Conservation (phyloP, 2,329 filamentous ascomycete species). For the Beauveria asiatica region DNA sequence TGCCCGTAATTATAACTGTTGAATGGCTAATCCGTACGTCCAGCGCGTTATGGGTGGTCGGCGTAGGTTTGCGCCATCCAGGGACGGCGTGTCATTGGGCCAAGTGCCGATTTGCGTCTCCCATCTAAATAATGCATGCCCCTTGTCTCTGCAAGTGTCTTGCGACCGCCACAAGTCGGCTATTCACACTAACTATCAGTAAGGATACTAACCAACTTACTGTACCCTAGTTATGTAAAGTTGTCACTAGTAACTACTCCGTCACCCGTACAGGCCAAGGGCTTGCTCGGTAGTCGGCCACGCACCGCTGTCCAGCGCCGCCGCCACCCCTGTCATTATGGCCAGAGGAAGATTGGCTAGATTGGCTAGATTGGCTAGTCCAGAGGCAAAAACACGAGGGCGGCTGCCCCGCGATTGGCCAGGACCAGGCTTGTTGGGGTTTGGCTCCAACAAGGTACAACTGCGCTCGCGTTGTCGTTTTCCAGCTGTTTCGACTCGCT, state of each 20-base stretch:
- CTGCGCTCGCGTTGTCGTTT: background rate
- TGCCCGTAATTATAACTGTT: too few species aligned
- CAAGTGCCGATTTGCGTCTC: background rate
- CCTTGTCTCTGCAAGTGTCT: background rate
- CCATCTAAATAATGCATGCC: background rate
- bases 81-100: background rate
- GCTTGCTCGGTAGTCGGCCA: background rate
- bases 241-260: too few species aligned
- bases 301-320: background rate
- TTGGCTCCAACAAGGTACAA: background rate
- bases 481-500: background rate
- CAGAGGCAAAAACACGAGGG: background rate
- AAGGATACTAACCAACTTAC: too few species aligned
- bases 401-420: constrained; percentile 1
- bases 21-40: too few species aligned
- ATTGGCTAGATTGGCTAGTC: background rate
- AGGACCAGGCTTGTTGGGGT: background rate
- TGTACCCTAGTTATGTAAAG: too few species aligned
- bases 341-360: background rate
- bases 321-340: background rate
- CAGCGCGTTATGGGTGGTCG: too few species aligned
- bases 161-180: background rate
- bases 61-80: too few species aligned
- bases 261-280: too few species aligned
- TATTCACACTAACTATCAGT: too few species aligned